A percentile compares a stretch with the other conserved stretches of the same genome.
phyloP scores from a whole-genome alignment of 768 basidiomycete genomes.

The Podaxis carcinomalis region DNA sequence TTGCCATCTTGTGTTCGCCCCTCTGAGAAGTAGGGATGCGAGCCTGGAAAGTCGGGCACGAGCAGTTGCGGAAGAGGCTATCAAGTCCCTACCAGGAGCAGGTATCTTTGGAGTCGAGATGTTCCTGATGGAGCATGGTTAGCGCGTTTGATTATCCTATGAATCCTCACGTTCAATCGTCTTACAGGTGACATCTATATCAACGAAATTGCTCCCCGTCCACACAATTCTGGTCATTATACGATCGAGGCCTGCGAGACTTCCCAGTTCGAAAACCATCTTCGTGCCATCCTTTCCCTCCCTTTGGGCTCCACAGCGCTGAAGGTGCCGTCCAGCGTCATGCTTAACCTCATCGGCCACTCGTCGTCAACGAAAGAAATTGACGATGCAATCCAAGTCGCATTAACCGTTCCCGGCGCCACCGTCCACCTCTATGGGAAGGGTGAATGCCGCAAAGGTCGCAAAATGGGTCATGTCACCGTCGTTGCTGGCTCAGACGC shows the following conservation, averaged over 20 bases:
- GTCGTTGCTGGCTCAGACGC: slow-evolving; percentile 81
- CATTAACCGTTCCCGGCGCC: slow-evolving; percentile 70
- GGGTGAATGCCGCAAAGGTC: slow-evolving; percentile 76
- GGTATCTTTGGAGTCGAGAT: slow-evolving; percentile 98
- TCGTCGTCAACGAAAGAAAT: slow-evolving; percentile 65
- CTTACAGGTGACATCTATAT: slow-evolving; percentile 67
- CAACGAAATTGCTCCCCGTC: slow-evolving; percentile 97
- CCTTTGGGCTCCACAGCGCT: slow-evolving; percentile 87
- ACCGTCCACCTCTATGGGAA: slow-evolving; percentile 95
- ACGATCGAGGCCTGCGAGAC: slow-evolving; percentile 97
- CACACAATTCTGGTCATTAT: slow-evolving; percentile 98
- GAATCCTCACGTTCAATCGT: slow-evolving; percentile 2
- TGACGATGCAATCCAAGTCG: slow-evolving; percentile 46
- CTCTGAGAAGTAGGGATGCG: slow-evolving; percentile 61
- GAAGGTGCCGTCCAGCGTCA: slow-evolving; percentile 81
- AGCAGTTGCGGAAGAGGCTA: slow-evolving; percentile 72
- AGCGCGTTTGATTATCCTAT: slow-evolving; percentile 16
- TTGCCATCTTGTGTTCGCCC: slow-evolving; percentile 90
- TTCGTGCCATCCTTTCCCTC: slow-evolving; percentile 87
- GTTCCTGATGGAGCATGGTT: slow-evolving; percentile 90
- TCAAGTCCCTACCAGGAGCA: slow-evolving; percentile 77
- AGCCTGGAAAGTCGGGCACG: slow-evolving; percentile 58
- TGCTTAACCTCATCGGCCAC: slow-evolving; percentile 94
- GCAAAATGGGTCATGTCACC: slow-evolving; percentile 99
- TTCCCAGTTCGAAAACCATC: slow-evolving; percentile 96